Conservation (phyloP, 2,329 filamentous ascomycete species). For the Cladobotryum mycophilum region DNA sequence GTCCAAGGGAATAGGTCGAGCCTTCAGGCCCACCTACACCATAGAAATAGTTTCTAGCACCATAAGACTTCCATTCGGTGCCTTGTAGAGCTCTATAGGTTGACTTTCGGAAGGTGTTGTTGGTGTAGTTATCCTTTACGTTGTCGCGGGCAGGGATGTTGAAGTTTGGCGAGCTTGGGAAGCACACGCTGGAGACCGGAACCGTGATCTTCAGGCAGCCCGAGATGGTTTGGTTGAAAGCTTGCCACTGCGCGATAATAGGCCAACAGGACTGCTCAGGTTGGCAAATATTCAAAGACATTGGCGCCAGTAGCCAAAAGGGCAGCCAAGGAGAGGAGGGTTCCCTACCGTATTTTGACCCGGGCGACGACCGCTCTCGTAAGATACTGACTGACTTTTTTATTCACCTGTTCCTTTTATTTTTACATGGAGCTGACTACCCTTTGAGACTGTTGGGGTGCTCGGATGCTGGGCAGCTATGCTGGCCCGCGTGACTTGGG, state of each 20-base stretch:
- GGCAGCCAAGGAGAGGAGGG: constrained; percentile 1
- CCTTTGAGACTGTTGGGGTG: too few species aligned
- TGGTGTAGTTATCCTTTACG: neutral
- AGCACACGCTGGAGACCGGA: constrained; percentile 43
- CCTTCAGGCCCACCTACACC: neutral
- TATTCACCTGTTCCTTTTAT: too few species aligned
- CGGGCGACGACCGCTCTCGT: too few species aligned
- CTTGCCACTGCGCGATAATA: constrained; percentile 34
- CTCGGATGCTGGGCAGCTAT: too few species aligned
- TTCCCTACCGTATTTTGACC: too few species aligned
- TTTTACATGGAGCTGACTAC: too few species aligned
- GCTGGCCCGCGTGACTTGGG: too few species aligned
- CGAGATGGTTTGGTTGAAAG: constrained; percentile 43
- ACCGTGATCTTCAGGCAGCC: constrained; percentile 46
- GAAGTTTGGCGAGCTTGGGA: constrained; percentile 1
- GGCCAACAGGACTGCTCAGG: constrained; percentile 41
- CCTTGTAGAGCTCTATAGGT: neutral
- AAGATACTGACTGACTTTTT: too few species aligned
- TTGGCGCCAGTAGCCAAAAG: neutral
- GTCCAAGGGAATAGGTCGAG: neutral
- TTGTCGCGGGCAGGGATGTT: neutral
- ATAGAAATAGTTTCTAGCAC: constrained; percentile 3
- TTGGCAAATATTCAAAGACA: neutral
- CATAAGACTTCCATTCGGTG: constrained; percentile 1
- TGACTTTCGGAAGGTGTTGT: neutral